phyloP scores from a whole-genome alignment of 805 yeast genomes.

The Zygoascus ofunaensis region DNA sequence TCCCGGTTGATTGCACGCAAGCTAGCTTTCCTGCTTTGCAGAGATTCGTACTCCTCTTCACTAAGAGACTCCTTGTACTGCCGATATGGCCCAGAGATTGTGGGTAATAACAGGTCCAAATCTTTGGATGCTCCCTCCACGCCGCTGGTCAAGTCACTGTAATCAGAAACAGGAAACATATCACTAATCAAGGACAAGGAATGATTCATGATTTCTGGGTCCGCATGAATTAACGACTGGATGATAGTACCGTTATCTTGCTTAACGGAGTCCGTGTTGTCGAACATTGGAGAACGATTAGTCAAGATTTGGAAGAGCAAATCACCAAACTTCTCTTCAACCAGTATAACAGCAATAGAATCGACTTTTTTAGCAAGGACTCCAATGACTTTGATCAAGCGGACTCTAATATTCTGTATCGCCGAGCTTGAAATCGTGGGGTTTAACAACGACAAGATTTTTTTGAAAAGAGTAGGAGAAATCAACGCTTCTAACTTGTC shows the following conservation, averaged over 20 bases:
- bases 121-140: too few relatives aligned
- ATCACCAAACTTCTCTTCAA: constrained; percentile 38
- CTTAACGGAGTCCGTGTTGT: constrained; percentile 15
- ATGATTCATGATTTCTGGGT: constrained; percentile 52
- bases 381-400: constrained; percentile 23
- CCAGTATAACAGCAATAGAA: constrained; percentile 35
- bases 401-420: constrained; percentile 6
- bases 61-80: constrained; percentile 23
- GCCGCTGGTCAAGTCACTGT: background rate
- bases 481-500: constrained; percentile 37
- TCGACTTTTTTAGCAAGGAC: constrained; percentile 37
- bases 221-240: constrained; percentile 65
- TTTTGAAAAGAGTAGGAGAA: constrained; percentile 13
- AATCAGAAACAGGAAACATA: constrained; percentile 40
- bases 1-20: constrained; percentile 28
- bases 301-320: constrained; percentile 42
- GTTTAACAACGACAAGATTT: constrained; percentile 14
- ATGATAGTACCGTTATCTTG: constrained; percentile 36
- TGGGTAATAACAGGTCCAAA: constrained; percentile 1
- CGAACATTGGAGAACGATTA: constrained; percentile 34
- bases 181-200: constrained; percentile 48
- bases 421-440: constrained; percentile 12
- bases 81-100: constrained; percentile 14
- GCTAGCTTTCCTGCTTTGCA: constrained; percentile 15
- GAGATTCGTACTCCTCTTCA: constrained; percentile 4